Evolutionary conservation across 805 yeast species (phyloP), one percentile per base, ranked within the genome.

Genomic region (Ogataea ganodermae): DNA sequence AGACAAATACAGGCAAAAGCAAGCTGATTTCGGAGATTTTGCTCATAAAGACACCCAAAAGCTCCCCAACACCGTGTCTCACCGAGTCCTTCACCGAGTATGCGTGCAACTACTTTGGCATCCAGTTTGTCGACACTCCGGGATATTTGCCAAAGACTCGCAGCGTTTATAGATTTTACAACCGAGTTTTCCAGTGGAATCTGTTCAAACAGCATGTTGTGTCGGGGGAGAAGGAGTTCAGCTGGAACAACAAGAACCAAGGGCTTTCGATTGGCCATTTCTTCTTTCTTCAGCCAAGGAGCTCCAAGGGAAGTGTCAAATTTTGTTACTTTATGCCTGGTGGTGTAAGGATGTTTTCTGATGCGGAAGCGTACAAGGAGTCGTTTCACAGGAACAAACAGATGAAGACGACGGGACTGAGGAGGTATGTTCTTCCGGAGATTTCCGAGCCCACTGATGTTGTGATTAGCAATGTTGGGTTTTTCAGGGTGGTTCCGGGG

Each of bases 1-100:
- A 62, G 35, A 38, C 61, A 2, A 64, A 65, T 39, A 37, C 63
- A 0, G 69, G 69, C 16, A 65, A 65, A 38, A 48, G 68, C 9
- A 37, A 52, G 3, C 39, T 65, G 13, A 46, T 56, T 6, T 46
- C 50, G 18, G 6, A 42, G 4, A 24, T 61, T 5, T 35, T 48
- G 22, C 18, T 38, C 22, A 49, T 50, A 21, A 39, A 35, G 9
- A 44, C 45, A 2, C 35, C 35, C 8, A 17, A 10, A 3, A 16
- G 22, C 22, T 56, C 62, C 4, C 36, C 52, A 3, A 18, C 33
- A 14, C 61, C 61, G 4, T 57, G 58, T 42, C 42, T 35, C 9
- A 59, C 63, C 1, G 40, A 53, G 20, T 41, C 14, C 17, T 52
- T 46, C 22, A 21, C 30, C 12, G 41, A 40, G 6, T 54, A 57